Conservation (phyloP, 164 flowering plant species). For the Umbilicus rupestris region DNA sequence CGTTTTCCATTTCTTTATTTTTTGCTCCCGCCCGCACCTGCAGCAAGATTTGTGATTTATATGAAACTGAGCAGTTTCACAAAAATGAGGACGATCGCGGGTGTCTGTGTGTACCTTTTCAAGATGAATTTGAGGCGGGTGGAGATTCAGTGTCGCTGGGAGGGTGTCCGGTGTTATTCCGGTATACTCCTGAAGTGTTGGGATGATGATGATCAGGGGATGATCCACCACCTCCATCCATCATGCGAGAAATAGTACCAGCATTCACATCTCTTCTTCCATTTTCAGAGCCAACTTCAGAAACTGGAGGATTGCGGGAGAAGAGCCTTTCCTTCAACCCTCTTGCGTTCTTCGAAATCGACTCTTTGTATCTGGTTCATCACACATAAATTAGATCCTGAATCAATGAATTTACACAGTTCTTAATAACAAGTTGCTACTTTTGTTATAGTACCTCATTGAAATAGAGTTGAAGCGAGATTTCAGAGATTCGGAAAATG, state of each 20-base stretch:
- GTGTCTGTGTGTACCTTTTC: background rate
- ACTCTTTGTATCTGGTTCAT: constrained; percentile 51
- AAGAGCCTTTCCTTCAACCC: constrained; percentile 79
- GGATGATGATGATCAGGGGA: constrained; percentile 23
- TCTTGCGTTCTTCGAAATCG: constrained; percentile 66
- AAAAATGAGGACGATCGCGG: background rate
- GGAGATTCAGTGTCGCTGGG: constrained; percentile 22
- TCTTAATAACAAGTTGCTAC: background rate
- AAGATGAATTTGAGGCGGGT: constrained; percentile 43
- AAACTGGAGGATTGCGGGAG: constrained; percentile 46
- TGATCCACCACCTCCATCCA: constrained; percentile 37
- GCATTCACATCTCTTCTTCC: constrained; percentile 52
- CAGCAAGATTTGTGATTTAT: background rate
- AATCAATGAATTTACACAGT: background rate
- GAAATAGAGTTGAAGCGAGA: constrained; percentile 67
- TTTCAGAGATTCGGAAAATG: constrained; percentile 68
- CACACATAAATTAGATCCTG: background rate
- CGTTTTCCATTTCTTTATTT: background rate
- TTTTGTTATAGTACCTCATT: constrained; percentile 30
- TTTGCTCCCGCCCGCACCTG: background rate
- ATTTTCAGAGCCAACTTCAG: constrained; percentile 49
- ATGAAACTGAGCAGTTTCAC: background rate
- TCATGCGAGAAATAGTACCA: constrained; percentile 52
- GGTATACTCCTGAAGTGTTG: constrained; percentile 23
- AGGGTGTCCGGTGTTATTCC: constrained; percentile 5